These are phyloP conservation scores for Haematococcus sp. DNA, from an alignment of 139 green algal species.

Conservation along the genomic window DNA sequence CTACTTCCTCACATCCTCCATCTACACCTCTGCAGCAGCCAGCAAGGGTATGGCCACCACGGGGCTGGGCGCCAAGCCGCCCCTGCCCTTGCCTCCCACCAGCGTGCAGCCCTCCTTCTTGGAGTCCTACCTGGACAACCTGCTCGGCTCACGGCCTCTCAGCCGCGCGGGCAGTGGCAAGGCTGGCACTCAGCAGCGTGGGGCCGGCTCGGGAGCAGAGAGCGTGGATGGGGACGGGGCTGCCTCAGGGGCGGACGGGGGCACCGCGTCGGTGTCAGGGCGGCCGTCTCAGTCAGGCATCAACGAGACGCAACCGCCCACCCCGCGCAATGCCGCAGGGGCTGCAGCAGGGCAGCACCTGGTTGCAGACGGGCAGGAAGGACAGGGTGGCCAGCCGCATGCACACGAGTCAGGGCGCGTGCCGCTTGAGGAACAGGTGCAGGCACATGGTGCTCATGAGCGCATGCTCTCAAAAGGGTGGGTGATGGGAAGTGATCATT, in stretches of 20 bases:
- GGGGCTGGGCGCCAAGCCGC: not conserved
- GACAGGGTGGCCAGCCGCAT: too few relatives aligned
- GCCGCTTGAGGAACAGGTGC: too few relatives aligned
- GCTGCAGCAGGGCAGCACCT: too few relatives aligned
- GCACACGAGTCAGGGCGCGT: too few relatives aligned
- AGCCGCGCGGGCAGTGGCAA: not conserved
- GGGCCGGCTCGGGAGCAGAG: not conserved
- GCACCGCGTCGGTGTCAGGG: not conserved
- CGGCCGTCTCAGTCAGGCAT: not conserved
- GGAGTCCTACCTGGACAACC: conserved; percentile 45
- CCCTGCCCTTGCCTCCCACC: not conserved
- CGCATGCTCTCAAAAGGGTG: too few relatives aligned
- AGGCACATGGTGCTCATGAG: too few relatives aligned
- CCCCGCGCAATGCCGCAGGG: not conserved
- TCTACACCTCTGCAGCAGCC: too few relatives aligned
- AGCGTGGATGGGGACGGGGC: not conserved
- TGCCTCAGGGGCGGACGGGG: not conserved
- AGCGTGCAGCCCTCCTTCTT: conserved; percentile 19
- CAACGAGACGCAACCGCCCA: not conserved
- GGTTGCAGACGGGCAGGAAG: too few relatives aligned
- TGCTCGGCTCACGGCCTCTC: conserved; percentile 10
- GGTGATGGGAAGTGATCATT: not conserved
- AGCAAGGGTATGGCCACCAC: not conserved
- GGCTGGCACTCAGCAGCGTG: not conserved
- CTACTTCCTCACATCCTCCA: too few relatives aligned